phyloP scores from a whole-genome alignment of 192 early-diverging fungal genomes.

The Coemansia sp. region DNA sequence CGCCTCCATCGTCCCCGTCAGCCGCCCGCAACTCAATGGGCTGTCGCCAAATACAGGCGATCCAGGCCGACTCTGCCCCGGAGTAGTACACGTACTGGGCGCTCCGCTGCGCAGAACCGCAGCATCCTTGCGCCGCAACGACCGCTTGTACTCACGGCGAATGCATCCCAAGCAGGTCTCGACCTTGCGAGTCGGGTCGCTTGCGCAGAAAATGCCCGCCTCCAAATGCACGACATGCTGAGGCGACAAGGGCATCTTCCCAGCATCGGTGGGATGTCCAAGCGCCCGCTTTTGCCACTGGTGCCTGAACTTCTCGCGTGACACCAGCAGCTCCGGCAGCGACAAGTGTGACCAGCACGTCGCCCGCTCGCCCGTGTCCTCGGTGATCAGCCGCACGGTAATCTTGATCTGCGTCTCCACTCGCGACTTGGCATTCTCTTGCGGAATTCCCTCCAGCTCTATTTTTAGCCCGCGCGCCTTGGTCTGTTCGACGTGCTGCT shows the following conservation, averaged over 20 bases:
- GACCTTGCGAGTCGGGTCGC: slow-evolving; percentile 70
- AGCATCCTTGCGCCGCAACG: slow-evolving; percentile 57
- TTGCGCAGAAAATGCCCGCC: slow-evolving; percentile 82
- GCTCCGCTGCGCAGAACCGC: slow-evolving; percentile 35
- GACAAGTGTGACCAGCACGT: slow-evolving; percentile 79
- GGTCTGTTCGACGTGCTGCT: slow-evolving; percentile 33
- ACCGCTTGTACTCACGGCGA: slow-evolving; percentile 75
- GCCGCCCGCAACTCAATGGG: slow-evolving; percentile 19
- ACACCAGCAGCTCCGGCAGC: slow-evolving; percentile 80
- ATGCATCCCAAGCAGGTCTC: slow-evolving; percentile 82
- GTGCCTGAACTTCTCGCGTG: slow-evolving; percentile 72
- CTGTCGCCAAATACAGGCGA: slow-evolving; percentile 47
- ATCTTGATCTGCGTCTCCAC: slow-evolving; percentile 96
- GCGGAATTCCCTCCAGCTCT: slow-evolving; percentile 46
- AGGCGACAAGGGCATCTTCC: slow-evolving; percentile 42
- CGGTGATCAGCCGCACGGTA: slow-evolving; percentile 75
- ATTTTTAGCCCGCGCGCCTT: slow-evolving; percentile 40
- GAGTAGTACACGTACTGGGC: slow-evolving; percentile 55
- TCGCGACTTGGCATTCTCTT: slow-evolving; percentile 71
- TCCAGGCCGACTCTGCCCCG: slow-evolving; percentile 56
- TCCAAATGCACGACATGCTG: slow-evolving; percentile 70
- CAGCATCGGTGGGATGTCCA: slow-evolving; percentile 1
- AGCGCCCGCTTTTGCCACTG: slow-evolving; percentile 13
- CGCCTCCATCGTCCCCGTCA: slow-evolving; percentile 57
- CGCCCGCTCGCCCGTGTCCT: slow-evolving; percentile 64